These are phyloP conservation scores for Alternaria longipes DNA, from an alignment of 2,329 filamentous ascomycete species.

Conservation along the genomic window DNA sequence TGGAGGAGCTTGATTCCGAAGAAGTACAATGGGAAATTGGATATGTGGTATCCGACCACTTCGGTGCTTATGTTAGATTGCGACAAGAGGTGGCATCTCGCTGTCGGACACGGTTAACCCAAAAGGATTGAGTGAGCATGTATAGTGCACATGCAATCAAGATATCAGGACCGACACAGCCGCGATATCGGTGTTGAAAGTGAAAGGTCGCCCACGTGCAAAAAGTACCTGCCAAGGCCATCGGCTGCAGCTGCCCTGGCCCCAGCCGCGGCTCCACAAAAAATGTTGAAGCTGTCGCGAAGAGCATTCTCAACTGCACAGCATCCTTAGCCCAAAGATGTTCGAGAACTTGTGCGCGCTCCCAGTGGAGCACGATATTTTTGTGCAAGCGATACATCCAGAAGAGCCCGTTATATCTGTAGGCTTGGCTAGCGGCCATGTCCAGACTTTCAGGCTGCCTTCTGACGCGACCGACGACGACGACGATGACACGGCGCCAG, in stretches of 20 bases:
- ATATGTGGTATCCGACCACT: background rate
- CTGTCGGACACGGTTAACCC: background rate
- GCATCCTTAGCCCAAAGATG: slow-evolving; percentile 61
- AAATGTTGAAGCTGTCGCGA: slow-evolving; percentile 33
- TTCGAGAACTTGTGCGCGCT: slow-evolving; percentile 93
- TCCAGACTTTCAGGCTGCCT: slow-evolving; percentile 81
- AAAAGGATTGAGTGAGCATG: background rate
- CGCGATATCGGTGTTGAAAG: background rate
- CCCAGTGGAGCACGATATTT: slow-evolving; percentile 85
- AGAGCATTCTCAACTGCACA: slow-evolving; percentile 7
- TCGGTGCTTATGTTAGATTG: background rate
- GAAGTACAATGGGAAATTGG: background rate
- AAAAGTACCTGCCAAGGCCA: slow-evolving; percentile 25
- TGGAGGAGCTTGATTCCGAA: background rate
- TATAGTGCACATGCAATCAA: background rate
- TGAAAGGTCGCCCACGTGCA: background rate
- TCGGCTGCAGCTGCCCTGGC: slow-evolving; percentile 28
- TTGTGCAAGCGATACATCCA: slow-evolving; percentile 87
- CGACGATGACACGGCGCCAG: slow-evolving; percentile 60
- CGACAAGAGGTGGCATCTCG: background rate
- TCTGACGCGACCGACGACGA: slow-evolving; percentile 62
- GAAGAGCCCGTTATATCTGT: slow-evolving; percentile 84
- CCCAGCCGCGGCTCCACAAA: slow-evolving; percentile 29
- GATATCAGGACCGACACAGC: background rate
- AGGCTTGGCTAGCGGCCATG: slow-evolving; percentile 84